These are phyloP conservation scores for Cercospora zeina DNA, from an alignment of 2,329 filamentous ascomycete species.

Conservation along the genomic window DNA sequence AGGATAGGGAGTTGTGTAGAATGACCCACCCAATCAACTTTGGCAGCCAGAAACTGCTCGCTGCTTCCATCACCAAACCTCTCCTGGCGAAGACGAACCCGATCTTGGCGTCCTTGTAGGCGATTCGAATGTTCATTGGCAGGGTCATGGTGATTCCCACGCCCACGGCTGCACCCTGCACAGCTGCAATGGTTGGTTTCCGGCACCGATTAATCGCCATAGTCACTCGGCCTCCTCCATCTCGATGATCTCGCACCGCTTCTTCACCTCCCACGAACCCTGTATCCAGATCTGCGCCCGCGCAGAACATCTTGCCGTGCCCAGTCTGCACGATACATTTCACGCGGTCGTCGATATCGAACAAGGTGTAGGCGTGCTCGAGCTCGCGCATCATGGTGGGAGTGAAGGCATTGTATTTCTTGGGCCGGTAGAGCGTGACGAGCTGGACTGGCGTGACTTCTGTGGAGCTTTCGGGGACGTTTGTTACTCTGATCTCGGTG, in stretches of 20 bases:
- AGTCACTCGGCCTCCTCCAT: conserved; percentile 52
- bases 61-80: conserved; percentile 71
- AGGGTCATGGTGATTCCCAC: conserved; percentile 62
- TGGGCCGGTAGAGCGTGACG: conserved; percentile 64
- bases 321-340: conserved; percentile 58
- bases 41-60: conserved; percentile 70
- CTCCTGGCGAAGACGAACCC: conserved; percentile 73
- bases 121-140: conserved; percentile 57
- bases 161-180: conserved; percentile 59
- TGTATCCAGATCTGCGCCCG: conserved; percentile 58
- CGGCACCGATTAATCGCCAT: conserved; percentile 60
- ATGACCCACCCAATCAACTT: conserved; percentile 62
- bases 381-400: conserved; percentile 63
- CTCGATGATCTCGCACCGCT: conserved; percentile 52
- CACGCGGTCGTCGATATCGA: conserved; percentile 57
- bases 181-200: conserved; percentile 58
- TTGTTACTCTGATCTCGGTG: conserved; percentile 46
- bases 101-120: conserved; percentile 61
- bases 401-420: conserved; percentile 69
- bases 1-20: neutral
- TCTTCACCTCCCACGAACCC: conserved; percentile 51
- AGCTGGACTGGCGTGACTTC: conserved; percentile 63
- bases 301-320: conserved; percentile 55
- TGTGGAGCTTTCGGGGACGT: conserved; percentile 49
- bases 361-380: conserved; percentile 53